Conservation (phyloP, 2,329 filamentous ascomycete species). For the Cladosporium colombiae region DNA sequence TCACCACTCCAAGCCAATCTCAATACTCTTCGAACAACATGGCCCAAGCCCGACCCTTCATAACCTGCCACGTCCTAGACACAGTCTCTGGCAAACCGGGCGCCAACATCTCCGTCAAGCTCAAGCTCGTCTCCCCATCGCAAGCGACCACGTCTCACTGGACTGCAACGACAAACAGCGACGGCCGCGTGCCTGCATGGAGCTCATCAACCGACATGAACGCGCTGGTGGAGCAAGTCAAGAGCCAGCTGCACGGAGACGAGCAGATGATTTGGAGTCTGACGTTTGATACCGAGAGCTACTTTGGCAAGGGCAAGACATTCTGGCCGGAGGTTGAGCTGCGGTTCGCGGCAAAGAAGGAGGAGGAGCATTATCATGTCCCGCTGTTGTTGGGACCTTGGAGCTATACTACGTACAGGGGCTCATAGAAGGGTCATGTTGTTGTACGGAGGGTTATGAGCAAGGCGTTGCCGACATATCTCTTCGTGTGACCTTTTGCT, state of each 20-base stretch:
- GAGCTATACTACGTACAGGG: slow-evolving; percentile 80
- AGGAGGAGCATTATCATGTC: slow-evolving; percentile 72
- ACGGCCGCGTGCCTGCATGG: slow-evolving; percentile 75
- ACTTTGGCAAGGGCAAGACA: slow-evolving; percentile 63
- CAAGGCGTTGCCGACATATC: background rate
- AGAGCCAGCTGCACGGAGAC: slow-evolving; percentile 30
- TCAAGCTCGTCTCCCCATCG: slow-evolving; percentile 49
- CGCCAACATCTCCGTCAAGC: slow-evolving; percentile 64
- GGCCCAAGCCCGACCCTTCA: slow-evolving; percentile 50
- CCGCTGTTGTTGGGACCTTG: slow-evolving; percentile 75
- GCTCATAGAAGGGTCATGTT: slow-evolving; percentile 53
- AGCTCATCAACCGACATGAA: slow-evolving; percentile 47
- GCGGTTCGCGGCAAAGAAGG: slow-evolving; percentile 50
- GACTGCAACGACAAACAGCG: slow-evolving; percentile 69
- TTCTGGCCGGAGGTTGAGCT: slow-evolving; percentile 62
- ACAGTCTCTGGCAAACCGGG: slow-evolving; percentile 73
- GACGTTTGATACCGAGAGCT: slow-evolving; percentile 70
- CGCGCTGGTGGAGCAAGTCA: slow-evolving; percentile 41
- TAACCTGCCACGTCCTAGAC: slow-evolving; percentile 87
- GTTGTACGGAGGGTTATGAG: background rate
- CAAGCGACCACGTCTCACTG: slow-evolving; percentile 51
- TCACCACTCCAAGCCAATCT: background rate
- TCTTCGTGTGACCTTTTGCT: background rate
- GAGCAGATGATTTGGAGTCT: slow-evolving; percentile 65
- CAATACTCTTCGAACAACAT: background rate